Conservation (phyloP, 139 green algal species). For the Raphidocelis subcapitata region DNA sequence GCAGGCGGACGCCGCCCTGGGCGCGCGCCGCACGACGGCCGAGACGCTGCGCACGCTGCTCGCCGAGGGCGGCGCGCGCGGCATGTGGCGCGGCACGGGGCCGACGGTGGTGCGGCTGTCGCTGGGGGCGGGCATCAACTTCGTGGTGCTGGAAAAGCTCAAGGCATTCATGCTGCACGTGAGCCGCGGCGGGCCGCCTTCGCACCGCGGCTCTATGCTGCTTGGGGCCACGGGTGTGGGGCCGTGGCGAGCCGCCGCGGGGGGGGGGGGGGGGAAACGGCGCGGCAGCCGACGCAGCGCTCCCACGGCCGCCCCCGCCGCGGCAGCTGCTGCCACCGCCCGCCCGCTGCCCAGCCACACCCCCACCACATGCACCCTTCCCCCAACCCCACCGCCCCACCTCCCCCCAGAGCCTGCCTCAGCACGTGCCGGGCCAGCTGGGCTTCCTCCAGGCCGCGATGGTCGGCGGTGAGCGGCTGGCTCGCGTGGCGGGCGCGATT, state of each 20-base stretch:
- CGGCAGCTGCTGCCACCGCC: too few relatives aligned
- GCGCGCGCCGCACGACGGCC: conserved; percentile 24
- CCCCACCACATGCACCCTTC: too few relatives aligned
- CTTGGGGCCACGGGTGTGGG: too few relatives aligned
- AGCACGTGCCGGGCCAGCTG: conserved; percentile 17
- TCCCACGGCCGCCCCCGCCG: too few relatives aligned
- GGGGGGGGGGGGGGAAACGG: too few relatives aligned
- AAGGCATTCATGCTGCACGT: conserved; percentile 43
- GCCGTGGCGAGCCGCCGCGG: too few relatives aligned
- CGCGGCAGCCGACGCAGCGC: too few relatives aligned
- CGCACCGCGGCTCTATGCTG: not conserved
- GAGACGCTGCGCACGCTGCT: conserved; percentile 50
- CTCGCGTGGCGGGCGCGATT: too few relatives aligned
- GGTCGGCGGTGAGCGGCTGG: conserved; percentile 30
- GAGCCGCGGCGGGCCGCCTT: not conserved
- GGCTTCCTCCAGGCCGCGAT: conserved; percentile 28
- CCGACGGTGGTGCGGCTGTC: conserved; percentile 74
- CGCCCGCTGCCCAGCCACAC: too few relatives aligned
- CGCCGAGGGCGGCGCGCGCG: conserved; percentile 40
- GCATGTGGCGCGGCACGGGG: conserved; percentile 75
- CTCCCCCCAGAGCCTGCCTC: too few relatives aligned
- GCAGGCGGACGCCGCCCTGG: conserved; percentile 69
- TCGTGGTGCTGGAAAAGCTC: conserved; percentile 70
- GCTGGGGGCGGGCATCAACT: conserved; percentile 76
- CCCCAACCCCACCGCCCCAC: too few relatives aligned